Evolutionary conservation across 1,139 yeast species (phyloP).

Genomic region (Pichia sp.): DNA sequence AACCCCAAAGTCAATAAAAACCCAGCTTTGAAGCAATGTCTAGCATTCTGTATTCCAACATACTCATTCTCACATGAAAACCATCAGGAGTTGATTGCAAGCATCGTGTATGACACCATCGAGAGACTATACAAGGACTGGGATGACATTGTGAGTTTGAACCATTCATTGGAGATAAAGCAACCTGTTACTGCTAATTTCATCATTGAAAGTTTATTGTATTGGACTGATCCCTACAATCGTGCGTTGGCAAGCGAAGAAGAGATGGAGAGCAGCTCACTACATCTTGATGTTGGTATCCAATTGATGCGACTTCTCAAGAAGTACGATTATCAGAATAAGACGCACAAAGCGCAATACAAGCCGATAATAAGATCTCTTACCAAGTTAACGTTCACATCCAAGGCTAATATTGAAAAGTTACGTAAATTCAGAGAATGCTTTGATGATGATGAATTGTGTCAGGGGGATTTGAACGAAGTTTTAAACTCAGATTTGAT

Average conservation of each 20-base stretch:
- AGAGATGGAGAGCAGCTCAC: conserved; percentile 39
- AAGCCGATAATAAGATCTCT: conserved; percentile 54
- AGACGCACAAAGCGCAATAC: conserved; percentile 40
- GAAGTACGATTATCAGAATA: conserved; percentile 13
- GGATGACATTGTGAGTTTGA: conserved; percentile 32
- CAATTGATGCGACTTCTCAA: conserved; percentile 51
- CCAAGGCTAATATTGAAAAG: conserved; percentile 29
- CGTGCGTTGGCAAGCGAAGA: conserved; percentile 50
- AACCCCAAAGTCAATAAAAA: conserved; percentile 61
- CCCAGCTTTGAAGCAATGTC: conserved; percentile 69
- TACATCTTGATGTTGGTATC: conserved; percentile 56
- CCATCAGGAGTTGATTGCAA: conserved; percentile 67
- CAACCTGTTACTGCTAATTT: conserved; percentile 44
- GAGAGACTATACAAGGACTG: conserved; percentile 48
- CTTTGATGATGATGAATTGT: conserved; percentile 24
- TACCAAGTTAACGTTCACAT: conserved; percentile 43
- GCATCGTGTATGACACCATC: conserved; percentile 64
- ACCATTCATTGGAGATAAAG: conserved; percentile 31
- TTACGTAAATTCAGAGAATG: conserved; percentile 21
- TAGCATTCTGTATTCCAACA: conserved; percentile 86
- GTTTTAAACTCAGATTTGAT: conserved; percentile 22
- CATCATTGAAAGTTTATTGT: conserved; percentile 70
- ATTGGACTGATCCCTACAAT: conserved; percentile 83
- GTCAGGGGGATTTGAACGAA: conserved; percentile 28
- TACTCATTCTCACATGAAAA: conserved; percentile 73